phyloP scores from a whole-genome alignment of 2,329 filamentous ascomycete species.

The Penicillium sp. region DNA sequence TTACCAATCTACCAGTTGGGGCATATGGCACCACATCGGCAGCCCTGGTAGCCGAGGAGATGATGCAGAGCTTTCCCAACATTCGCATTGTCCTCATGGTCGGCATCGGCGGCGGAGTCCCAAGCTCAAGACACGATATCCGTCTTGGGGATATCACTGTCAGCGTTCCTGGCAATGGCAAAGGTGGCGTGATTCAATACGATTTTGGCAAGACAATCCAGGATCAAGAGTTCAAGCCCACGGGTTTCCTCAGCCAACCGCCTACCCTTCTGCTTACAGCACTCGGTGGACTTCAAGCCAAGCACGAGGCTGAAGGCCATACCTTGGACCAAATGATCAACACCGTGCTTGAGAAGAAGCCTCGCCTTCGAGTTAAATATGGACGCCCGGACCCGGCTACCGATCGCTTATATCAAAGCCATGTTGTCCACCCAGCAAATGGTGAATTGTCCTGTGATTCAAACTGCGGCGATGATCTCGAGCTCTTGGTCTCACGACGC shows the following conservation, averaged over 20 bases:
- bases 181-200: constrained; percentile 30
- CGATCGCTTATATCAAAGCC: background rate
- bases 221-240: background rate
- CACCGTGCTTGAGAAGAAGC: background rate
- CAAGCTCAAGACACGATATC: constrained; percentile 26
- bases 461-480: background rate
- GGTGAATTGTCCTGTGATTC: background rate
- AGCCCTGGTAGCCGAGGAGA: constrained; percentile 11
- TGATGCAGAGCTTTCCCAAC: constrained; percentile 20
- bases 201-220: constrained; percentile 24
- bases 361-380: background rate
- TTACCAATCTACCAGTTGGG: constrained; percentile 15
- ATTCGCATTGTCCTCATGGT: constrained; percentile 41
- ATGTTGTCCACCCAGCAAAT: background rate
- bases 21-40: constrained; percentile 27
- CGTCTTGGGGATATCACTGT: constrained; percentile 33
- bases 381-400: background rate
- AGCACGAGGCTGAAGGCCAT: background rate
- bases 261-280: background rate
- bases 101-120: constrained; percentile 42
- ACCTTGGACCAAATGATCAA: background rate
- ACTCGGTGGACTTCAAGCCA: background rate
- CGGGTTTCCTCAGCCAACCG: background rate
- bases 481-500: background rate
- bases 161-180: constrained; percentile 10